phyloP scores from a whole-genome alignment of 2,329 filamentous ascomycete genomes.

The Fusarium succisae region DNA sequence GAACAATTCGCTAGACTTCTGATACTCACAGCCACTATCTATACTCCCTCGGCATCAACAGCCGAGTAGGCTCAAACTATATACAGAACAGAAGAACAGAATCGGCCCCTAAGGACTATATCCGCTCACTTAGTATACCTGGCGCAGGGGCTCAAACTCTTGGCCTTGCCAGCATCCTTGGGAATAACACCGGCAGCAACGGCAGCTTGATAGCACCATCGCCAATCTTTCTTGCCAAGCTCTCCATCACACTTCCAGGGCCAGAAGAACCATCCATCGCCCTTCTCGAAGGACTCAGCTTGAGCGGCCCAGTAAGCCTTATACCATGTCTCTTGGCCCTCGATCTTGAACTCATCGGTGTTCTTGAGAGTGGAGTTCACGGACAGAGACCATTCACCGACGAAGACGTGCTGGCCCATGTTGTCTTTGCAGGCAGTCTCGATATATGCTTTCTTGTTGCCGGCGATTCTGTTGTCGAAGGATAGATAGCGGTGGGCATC shows the following conservation, averaged over 20 bases:
- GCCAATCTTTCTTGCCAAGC: conserved; percentile 51
- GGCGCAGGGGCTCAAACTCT: conserved; percentile 9
- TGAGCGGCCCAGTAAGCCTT: conserved; percentile 66
- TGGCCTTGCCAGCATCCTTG: conserved; percentile 32
- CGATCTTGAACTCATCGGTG: conserved; percentile 54
- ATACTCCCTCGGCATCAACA: neutral
- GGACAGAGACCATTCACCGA: conserved; percentile 68
- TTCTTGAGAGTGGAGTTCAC: conserved; percentile 59
- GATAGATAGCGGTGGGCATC: conserved; percentile 70
- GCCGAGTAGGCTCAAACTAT: neutral
- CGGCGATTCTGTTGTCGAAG: conserved; percentile 56
- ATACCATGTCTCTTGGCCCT: conserved; percentile 60
- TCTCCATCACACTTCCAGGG: conserved; percentile 63
- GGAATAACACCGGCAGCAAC: conserved; percentile 42
- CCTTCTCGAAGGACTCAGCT: conserved; percentile 62
- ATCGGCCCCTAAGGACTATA: accelerated
- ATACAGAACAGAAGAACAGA: neutral
- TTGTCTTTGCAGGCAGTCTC: conserved; percentile 59
- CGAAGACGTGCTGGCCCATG: conserved; percentile 55
- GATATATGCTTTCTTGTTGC: conserved; percentile 60
- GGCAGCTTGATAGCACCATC: conserved; percentile 57
- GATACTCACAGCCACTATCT: neutral
- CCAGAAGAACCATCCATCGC: conserved; percentile 68
- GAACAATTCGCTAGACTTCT: neutral
- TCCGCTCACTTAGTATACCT: neutral